Evolutionary conservation across 2,329 filamentous ascomycete genomes (phyloP).

Genomic region (Aspergillus sp.): DNA sequence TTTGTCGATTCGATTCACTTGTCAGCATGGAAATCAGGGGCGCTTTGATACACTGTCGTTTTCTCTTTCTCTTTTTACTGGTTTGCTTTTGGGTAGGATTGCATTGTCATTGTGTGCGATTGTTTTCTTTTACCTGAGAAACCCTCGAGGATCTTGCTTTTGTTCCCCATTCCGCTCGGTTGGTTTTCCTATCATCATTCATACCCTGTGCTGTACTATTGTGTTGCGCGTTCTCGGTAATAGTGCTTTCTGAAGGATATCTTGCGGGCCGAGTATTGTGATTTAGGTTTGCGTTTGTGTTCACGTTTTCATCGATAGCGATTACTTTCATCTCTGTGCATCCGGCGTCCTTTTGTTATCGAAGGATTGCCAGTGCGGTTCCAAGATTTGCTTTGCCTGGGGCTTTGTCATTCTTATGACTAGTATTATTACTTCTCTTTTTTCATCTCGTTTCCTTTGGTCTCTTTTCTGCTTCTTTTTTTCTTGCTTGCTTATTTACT

Average conservation of each 20-base stretch:
- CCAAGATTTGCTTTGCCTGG: background rate
- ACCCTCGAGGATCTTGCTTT: conserved; percentile 11
- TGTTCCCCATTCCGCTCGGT: conserved; percentile 11
- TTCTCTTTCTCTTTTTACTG: background rate
- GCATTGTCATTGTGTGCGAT: conserved; percentile 29
- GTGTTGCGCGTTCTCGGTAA: conserved; percentile 15
- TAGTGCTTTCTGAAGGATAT: conserved; percentile 8
- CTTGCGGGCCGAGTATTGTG: conserved; percentile 8
- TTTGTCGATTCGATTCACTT: background rate
- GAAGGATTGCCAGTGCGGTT: background rate
- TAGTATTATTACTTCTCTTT: background rate
- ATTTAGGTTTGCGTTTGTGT: background rate
- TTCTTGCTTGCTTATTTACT: background rate
- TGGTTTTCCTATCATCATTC: conserved; percentile 30
- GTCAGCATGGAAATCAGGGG: background rate
- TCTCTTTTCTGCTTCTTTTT: background rate
- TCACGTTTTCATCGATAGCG: background rate
- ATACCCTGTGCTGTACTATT: conserved; percentile 33
- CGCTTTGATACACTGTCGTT: background rate
- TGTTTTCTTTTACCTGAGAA: conserved; percentile 15
- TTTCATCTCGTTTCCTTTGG: background rate
- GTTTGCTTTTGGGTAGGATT: conserved; percentile 31
- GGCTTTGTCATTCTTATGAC: background rate
- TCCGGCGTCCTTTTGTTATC: background rate
- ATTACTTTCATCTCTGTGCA: background rate